Base-by-base conservation (phyloP, 768 basidiomycete species). In the Amanita brunnescens region DNA sequence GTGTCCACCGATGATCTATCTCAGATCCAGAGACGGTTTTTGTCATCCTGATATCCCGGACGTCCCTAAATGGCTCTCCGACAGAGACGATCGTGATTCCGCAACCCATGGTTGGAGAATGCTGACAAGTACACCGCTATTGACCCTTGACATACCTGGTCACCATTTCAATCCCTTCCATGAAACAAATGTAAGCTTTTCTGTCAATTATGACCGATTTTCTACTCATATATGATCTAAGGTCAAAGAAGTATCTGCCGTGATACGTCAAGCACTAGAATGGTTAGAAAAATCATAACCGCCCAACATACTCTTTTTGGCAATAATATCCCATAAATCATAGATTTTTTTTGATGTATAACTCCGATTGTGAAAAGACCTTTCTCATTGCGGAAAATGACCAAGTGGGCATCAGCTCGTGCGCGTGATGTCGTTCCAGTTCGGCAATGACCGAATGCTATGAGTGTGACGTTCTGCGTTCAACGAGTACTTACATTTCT, bases 121-220 rank as follows among this genome's bases (percentile, higher is more conserved):
- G 0, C 54, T 81, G 7, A 62, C 72, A 0, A 68, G 67, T 3
- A 52, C 43, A 7, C 26, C 59, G 5, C 51, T 84, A 1, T 67
- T 70, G 34, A 66, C 75, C 2, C 59, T 78, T 37, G 76, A 80
- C 54, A 77, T 87, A 3, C 79, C 83, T 0, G 85, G 85, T 0
- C 64, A 86, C 60, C 85, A 87, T 55, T 86, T 87, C 54, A 62
- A 75, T 55, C 69, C 76, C 0, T 87, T 87, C 59, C 67, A 73
- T 41, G 53, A 63, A 7, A 53, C 56, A 7, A 74, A 81, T 59
- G 85, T 86, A 55, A 9, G 68, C 59, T 9, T 16, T 38, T 10
- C 30, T 23, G 21, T 23, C n/a, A 33, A 21, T 18, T 26, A 13
- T 10, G 8, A 13, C 3, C 33, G 6, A 20, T 8, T 16, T 7